These are phyloP conservation scores for Penicillium goetzii DNA, from an alignment of 495 filamentous ascomycete genomes.

Conservation along the genomic window DNA sequence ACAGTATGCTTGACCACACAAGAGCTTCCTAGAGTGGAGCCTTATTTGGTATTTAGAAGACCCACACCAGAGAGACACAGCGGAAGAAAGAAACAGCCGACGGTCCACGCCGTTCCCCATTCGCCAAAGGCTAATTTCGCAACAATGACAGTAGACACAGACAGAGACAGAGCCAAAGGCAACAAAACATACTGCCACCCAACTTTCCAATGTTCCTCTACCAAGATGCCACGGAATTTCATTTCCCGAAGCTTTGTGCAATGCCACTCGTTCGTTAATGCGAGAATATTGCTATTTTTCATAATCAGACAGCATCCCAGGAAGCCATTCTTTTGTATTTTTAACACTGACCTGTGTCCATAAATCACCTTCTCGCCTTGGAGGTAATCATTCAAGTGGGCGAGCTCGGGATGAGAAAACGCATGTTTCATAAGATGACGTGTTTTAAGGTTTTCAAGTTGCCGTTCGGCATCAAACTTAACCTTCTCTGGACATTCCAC, in stretches of 20 bases:
- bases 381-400: neutral
- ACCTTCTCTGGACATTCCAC: neutral
- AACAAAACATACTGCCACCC: neutral
- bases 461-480: neutral
- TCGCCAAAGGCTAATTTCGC: too few species aligned
- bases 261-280: neutral
- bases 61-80: too few species aligned
- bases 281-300: neutral
- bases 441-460: neutral
- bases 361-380: neutral
- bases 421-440: neutral
- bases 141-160: neutral
- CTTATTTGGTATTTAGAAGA: too few species aligned
- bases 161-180: neutral
- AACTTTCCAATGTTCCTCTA: neutral
- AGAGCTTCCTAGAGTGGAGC: too few species aligned
- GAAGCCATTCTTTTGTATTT: neutral
- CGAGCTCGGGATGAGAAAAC: neutral
- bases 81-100: too few species aligned
- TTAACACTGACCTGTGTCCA: neutral
- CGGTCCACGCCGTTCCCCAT: too few species aligned
- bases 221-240: neutral
- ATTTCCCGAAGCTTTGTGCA: neutral
- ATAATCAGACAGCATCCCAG: neutral
- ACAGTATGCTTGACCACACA: too few species aligned